Conservation (phyloP, 2,329 filamentous ascomycete genomes). For the Teratosphaeria nubilosa region DNA sequence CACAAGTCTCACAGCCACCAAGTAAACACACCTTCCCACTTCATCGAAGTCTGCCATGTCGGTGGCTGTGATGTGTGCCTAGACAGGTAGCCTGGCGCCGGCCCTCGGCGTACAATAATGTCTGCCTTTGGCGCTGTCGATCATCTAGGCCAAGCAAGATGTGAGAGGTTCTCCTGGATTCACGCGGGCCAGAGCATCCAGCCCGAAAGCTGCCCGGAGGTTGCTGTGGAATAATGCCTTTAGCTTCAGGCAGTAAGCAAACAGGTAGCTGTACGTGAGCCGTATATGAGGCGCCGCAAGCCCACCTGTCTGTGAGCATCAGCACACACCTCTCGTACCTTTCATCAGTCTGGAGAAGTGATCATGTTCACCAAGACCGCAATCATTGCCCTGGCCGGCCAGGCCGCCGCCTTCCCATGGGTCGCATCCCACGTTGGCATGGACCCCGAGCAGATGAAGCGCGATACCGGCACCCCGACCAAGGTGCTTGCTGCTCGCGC, state of each 20-base stretch:
- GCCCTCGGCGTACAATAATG: neutral
- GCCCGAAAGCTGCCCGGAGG: neutral
- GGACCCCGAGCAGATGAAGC: neutral
- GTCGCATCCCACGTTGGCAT: slow-evolving; percentile 14
- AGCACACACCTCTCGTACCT: neutral
- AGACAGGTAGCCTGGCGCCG: neutral
- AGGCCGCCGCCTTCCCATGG: slow-evolving; percentile 17
- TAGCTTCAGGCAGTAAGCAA: neutral
- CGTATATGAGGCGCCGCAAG: neutral
- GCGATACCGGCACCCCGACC: neutral
- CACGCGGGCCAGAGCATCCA: neutral
- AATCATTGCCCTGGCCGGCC: neutral
- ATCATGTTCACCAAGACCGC: neutral
- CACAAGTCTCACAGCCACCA: too few relatives aligned
- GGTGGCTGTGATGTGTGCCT: neutral
- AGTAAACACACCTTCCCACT: neutral
- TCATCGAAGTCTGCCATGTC: neutral
- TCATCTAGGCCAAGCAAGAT: neutral
- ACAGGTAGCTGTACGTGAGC: neutral
- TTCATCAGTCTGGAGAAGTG: neutral
- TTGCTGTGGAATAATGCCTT: neutral
- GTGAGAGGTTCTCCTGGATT: neutral
- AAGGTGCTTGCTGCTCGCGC: slow-evolving; percentile 3
- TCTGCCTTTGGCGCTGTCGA: neutral
- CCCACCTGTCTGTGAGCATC: neutral